phyloP scores from a whole-genome alignment of 2,329 filamentous ascomycete genomes.

The Aspergillus fumigatus region DNA sequence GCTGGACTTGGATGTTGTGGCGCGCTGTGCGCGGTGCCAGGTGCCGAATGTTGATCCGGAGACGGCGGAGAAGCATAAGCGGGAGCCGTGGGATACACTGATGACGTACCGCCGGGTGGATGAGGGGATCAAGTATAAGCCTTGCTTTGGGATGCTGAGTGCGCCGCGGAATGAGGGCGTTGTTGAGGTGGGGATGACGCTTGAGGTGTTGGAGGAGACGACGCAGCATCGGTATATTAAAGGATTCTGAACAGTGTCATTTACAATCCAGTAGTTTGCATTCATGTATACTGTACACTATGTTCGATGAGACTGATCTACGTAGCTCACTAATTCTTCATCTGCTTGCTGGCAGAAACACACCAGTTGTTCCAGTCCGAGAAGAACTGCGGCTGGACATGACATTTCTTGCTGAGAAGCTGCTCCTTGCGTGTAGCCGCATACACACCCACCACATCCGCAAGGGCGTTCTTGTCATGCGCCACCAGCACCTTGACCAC shows the following conservation, averaged over 20 bases:
- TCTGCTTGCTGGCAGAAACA: conserved; percentile 39
- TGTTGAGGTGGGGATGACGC: conserved; percentile 54
- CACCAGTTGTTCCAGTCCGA: conserved; percentile 73
- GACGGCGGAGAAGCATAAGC: conserved; percentile 55
- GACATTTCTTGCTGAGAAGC: conserved; percentile 53
- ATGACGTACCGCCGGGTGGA: conserved; percentile 59
- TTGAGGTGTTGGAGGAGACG: conserved; percentile 57
- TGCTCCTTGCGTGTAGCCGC: conserved; percentile 57
- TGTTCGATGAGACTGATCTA: background rate
- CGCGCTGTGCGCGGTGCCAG: conserved; percentile 57
- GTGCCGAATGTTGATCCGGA: conserved; percentile 62
- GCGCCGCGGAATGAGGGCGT: conserved; percentile 53
- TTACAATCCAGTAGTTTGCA: background rate
- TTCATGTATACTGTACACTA: background rate
- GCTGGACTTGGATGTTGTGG: conserved; percentile 53
- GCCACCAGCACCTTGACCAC: conserved; percentile 42
- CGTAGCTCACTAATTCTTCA: conserved; percentile 31
- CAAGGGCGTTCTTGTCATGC: conserved; percentile 48
- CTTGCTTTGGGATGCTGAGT: conserved; percentile 64
- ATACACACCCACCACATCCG: conserved; percentile 61
- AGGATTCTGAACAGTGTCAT: conserved; percentile 23
- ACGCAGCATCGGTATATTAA: conserved; percentile 53
- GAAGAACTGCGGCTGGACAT: conserved; percentile 63
- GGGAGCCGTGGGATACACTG: conserved; percentile 59
- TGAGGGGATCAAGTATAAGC: conserved; percentile 58